Base-by-base conservation (phyloP, 2,329 filamentous ascomycete genomes). In the Penicillium sclerotigenum region DNA sequence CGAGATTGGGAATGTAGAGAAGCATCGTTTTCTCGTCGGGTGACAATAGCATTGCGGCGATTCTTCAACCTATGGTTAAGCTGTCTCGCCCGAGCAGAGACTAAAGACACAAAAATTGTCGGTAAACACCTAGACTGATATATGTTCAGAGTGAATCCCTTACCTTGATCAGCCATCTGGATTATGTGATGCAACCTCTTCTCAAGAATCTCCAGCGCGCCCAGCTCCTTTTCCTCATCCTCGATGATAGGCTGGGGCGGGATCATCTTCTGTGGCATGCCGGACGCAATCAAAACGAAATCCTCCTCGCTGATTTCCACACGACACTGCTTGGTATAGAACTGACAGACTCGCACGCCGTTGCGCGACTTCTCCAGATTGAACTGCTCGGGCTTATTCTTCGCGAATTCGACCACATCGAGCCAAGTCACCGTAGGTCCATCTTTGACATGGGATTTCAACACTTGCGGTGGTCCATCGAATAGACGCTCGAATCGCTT, bases 301-400 rank as follows among this genome's bases (percentile, higher is more conserved):
- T 96, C 91, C 70, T 95, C 90, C 71, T 95, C 90, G 18, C 85
- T 86, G 59, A 96, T 93, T 75, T 96, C 90, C 9, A 95, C 87
- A 46, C 89, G 84, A 62, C 87, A 83, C 58, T 91, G 89, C 68
- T 91, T 91, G 61, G 90, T 86, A 68, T 87, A 85, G 72, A 96
- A 94, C 60, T 90, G 89, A 69, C 91, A 95, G 51, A 88, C 85
- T 45, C 87, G 83, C 51, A 83, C 77, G 20, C 88, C 88, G 62
- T 89, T 87, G 42, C 84, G 80, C 59, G 83, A 82, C 55, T 88
- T 85, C 52, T 84, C 85, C 49, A 95, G 77, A 33, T 84, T 82
- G 73, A 95, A 94, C 53, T 93, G 89, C 62, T 85, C 82, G 0
- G 90, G 89, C 60, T 91, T 91, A 61, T 85, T 85, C 68, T 88